Evolutionary conservation across 805 yeast species (phyloP).

Genomic region (Tanozyma kutaoensis): DNA sequence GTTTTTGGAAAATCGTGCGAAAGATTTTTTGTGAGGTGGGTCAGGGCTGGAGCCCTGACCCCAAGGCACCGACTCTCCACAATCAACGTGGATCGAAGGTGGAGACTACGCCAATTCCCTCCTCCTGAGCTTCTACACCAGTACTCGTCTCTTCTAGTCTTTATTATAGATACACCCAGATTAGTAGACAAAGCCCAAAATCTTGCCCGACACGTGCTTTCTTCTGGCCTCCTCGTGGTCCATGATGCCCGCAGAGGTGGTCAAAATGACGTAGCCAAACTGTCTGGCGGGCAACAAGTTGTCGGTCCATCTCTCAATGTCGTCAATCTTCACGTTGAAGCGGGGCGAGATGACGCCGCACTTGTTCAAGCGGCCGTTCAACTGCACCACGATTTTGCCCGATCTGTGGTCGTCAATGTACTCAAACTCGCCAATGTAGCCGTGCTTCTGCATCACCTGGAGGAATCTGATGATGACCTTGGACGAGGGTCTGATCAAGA

Average conservation of each 20-base stretch:
- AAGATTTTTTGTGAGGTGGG: too few relatives aligned
- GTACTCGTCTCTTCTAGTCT: too few relatives aligned
- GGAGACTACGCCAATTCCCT: too few relatives aligned
- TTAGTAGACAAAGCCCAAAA: constrained; percentile 14
- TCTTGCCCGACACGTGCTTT: constrained; percentile 16
- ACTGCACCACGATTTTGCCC: constrained; percentile 23
- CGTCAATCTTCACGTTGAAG: constrained; percentile 13
- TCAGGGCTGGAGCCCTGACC: too few relatives aligned
- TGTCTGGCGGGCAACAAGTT: constrained; percentile 17
- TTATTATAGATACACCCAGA: constrained; percentile 1
- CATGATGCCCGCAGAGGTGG: constrained; percentile 16
- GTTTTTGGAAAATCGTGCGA: too few relatives aligned
- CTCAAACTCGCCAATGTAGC: constrained; percentile 22
- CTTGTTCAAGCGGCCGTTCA: constrained; percentile 18
- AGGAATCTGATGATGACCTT: constrained; percentile 19
- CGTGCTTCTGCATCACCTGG: constrained; percentile 20
- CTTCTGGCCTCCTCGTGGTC: constrained; percentile 17
- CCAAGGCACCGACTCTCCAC: too few relatives aligned
- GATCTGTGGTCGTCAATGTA: constrained; percentile 23
- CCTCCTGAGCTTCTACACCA: too few relatives aligned
- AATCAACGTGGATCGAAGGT: too few relatives aligned
- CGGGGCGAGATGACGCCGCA: constrained; percentile 15
- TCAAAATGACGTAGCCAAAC: constrained; percentile 13
- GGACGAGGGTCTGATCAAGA: constrained; percentile 22
- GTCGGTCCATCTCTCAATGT: constrained; percentile 14